Base-by-base conservation (phyloP, 2,329 filamentous ascomycete genomes). In the Anthostomella pinea region DNA sequence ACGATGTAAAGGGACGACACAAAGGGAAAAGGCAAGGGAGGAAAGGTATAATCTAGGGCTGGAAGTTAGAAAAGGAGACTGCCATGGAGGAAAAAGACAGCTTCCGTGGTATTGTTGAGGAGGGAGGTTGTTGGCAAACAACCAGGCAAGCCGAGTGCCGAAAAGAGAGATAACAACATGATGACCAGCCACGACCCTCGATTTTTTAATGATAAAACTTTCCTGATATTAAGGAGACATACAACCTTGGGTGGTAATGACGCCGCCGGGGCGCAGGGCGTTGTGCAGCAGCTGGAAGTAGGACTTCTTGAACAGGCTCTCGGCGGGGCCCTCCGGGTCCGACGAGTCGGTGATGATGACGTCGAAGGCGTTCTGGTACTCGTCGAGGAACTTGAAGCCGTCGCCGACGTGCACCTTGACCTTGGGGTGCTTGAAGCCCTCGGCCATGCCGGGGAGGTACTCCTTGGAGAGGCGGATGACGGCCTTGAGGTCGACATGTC, bases 201-300 rank as follows among this genome's bases (percentile, higher is more conserved):
- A n/a, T n/a, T n/a, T n/a, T n/a, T 22, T 33, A 41, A 40, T 43
- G 43, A 44, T 35, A 47, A 62, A 64, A 23, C 49, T 54, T 53
- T 51, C 43, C 44, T 54, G 68, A 66, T 68, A 68, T 77, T 74
- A 80, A 78, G 82, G 83, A 81, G 76, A 87, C 88, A 79, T 89
- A 95, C 88, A 95, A 98, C 93, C 93, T 96, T 98, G 93, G 65
- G 93, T 98, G 70, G 89, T 91, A 72, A 98, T 97, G 63, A 98
- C 89, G 74, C 93, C 93, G 70, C 90, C 91, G 60, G 95, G 88
- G 53, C 87, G 83, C 57, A 97, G 82, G 57, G 93, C 93, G 60
- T 83, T 86, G 66, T 85, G 77, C 46, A 98, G 79, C 54, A 98
- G 83, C 77, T 96, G 77, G 69, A 97, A 98, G 80, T 98, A 98